A percentile compares a stretch with the other conserved stretches of the same genome.
Conservation (phyloP, 208 protist genomes). For the Plasmodiophora brassicae region DNA sequence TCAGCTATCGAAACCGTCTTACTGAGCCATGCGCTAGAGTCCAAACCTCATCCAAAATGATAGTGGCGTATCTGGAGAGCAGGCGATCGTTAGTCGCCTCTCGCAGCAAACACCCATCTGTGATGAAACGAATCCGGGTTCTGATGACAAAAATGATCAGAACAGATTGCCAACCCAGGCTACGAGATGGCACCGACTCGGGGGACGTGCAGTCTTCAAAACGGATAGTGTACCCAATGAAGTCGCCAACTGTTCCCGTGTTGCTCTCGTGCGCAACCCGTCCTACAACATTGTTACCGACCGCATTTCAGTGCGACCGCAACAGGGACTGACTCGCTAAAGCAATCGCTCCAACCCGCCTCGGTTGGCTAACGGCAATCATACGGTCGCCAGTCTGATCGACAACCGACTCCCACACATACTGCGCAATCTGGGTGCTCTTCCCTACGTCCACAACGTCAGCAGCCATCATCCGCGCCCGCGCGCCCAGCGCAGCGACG, state of each 20-base stretch:
- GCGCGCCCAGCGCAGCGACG: neutral
- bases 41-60: slow-evolving; percentile 99
- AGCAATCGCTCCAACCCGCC: neutral
- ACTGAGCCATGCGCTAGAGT: too few species aligned
- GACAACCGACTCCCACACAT: neutral
- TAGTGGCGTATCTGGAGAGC: slow-evolving; percentile 79
- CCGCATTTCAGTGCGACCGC: neutral
- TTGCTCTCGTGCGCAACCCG: neutral
- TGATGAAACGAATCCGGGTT: slow-evolving; percentile 64
- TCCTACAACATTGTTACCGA: neutral
- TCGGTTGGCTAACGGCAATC: neutral
- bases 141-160: neutral
- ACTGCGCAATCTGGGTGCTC: neutral
- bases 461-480: neutral
- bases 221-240: slow-evolving; percentile 59
- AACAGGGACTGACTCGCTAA: neutral
- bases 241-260: neutral
- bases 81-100: slow-evolving; percentile 71
- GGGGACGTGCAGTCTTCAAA: slow-evolving; percentile 61
- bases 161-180: slow-evolving; percentile 70
- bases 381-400: neutral
- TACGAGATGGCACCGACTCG: slow-evolving; percentile 60
- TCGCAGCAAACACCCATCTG: slow-evolving; percentile 61
- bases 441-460: neutral
- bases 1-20: too few species aligned